Evolutionary conservation across 73 alveolate genomes (phyloP).

Genomic region (Tetrahymena borealis): DNA sequence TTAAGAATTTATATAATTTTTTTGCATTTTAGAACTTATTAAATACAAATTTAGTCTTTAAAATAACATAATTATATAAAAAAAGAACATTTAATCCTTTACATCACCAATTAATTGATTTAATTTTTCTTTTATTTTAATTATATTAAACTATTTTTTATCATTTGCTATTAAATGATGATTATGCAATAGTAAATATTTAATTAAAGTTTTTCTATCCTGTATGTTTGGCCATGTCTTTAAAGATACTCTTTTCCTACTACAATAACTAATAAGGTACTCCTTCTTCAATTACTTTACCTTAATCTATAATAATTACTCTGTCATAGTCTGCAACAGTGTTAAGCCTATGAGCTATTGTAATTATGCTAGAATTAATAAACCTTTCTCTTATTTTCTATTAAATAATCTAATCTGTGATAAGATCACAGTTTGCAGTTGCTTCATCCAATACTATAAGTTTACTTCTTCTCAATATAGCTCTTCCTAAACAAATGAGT

Average conservation of each 20-base stretch:
- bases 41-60: too few species aligned
- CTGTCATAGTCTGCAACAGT: constrained; percentile 52
- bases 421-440: constrained; percentile 60
- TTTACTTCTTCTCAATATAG: constrained; percentile 51
- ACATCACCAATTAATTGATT: too few species aligned
- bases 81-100: too few species aligned
- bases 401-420: constrained; percentile 52
- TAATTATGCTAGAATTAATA: constrained; percentile 45
- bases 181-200: too few species aligned
- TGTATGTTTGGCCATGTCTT: not conserved
- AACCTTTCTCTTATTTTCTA: constrained; percentile 42
- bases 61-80: too few species aligned
- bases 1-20: too few species aligned
- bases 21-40: too few species aligned
- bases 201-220: not conserved
- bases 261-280: not conserved
- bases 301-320: not conserved
- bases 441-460: constrained; percentile 64
- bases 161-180: too few species aligned
- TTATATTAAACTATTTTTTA: too few species aligned
- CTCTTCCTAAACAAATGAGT: constrained; percentile 46
- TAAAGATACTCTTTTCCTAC: not conserved
- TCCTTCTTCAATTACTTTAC: not conserved
- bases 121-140: too few species aligned
- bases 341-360: constrained; percentile 72